Percentiles rank a stretch among this genome's conserved stretches.
phyloP scores from a whole-genome alignment of 139 green algal species.

The Chlorella sp. region DNA sequence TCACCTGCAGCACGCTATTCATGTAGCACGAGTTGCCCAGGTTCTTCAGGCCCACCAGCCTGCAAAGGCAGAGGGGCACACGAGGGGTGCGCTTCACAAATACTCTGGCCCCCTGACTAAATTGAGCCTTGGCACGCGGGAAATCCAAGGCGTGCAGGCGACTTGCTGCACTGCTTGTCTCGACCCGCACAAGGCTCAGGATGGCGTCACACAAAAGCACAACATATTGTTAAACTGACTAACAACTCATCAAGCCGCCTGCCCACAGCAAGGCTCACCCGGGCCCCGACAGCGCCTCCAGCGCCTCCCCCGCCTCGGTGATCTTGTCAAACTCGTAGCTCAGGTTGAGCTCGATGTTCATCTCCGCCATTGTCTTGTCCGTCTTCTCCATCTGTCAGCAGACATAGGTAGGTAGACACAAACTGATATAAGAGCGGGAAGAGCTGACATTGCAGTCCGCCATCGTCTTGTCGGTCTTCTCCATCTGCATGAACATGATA shows the following conservation, averaged over 20 bases:
- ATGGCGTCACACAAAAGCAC: too few relatives aligned
- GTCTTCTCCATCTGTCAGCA: conserved; percentile 92
- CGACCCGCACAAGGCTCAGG: too few relatives aligned
- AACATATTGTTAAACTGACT: too few relatives aligned
- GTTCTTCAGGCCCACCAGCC: conserved; percentile 91
- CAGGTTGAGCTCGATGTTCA: conserved; percentile 90
- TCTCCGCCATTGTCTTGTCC: conserved; percentile 96
- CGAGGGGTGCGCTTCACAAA: too few relatives aligned
- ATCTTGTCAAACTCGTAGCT: conserved; percentile 91
- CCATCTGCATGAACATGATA: conserved; percentile 76
- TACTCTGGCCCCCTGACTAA: too few relatives aligned
- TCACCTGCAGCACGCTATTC: conserved; percentile 84
- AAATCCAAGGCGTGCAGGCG: too few relatives aligned
- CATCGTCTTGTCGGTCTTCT: conserved; percentile 98
- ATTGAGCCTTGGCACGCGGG: too few relatives aligned
- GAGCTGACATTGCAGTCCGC: conserved; percentile 91
- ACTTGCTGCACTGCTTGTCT: too few relatives aligned
- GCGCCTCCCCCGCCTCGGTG: conserved; percentile 83
- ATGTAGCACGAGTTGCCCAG: conserved; percentile 99
- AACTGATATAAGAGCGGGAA: too few relatives aligned
- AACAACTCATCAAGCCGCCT: too few relatives aligned
- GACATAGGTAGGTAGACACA: too few relatives aligned
- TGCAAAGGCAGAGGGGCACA: conserved; percentile 7
- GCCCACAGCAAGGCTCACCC: conserved; percentile 38
- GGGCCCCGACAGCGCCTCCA: conserved; percentile 80